Evolutionary conservation across 2,329 filamentous ascomycete genomes (phyloP).

Genomic region (Colletotrichum ledebouriae): DNA sequence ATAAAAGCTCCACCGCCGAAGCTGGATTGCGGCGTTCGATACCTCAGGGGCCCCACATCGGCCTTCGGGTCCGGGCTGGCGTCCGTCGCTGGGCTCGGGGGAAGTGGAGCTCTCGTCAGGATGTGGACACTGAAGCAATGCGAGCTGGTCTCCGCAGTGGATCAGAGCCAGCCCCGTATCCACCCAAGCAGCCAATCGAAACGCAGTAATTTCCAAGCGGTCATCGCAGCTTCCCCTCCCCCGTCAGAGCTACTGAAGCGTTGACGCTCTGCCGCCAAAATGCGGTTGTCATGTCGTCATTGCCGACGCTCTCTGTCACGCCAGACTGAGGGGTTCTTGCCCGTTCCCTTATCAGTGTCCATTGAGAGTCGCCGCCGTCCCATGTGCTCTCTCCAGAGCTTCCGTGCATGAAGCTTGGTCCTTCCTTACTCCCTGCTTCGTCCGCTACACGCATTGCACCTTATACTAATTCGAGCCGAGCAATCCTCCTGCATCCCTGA

Average conservation of each 20-base stretch:
- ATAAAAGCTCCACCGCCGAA: too few relatives aligned
- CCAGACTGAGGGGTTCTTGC: slow-evolving; percentile 6
- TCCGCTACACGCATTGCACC: too few relatives aligned
- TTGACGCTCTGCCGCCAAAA: not conserved
- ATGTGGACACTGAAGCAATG: too few relatives aligned
- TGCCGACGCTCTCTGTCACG: not conserved
- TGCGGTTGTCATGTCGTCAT: slow-evolving; percentile 19
- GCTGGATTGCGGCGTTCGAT: too few relatives aligned
- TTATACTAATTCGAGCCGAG: not conserved
- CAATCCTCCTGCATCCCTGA: too few relatives aligned
- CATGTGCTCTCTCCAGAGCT: not conserved
- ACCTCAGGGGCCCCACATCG: too few relatives aligned
- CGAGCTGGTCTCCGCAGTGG: too few relatives aligned
- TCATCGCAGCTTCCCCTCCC: not conserved
- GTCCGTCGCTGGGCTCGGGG: not conserved
- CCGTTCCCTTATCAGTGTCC: slow-evolving; percentile 7
- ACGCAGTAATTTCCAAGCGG: slow-evolving; percentile 25
- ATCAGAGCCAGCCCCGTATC: too few relatives aligned
- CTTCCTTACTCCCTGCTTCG: not conserved
- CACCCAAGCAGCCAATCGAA: not conserved
- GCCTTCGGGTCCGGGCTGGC: too few relatives aligned
- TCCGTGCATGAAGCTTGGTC: not conserved
- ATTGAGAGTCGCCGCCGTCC: not conserved
- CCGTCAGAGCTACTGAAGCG: slow-evolving; percentile 10
- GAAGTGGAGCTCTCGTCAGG: too few relatives aligned